These are phyloP conservation scores for Vitis cinerea DNA, from an alignment of 164 flowering plant genomes.

Conservation along the genomic window DNA sequence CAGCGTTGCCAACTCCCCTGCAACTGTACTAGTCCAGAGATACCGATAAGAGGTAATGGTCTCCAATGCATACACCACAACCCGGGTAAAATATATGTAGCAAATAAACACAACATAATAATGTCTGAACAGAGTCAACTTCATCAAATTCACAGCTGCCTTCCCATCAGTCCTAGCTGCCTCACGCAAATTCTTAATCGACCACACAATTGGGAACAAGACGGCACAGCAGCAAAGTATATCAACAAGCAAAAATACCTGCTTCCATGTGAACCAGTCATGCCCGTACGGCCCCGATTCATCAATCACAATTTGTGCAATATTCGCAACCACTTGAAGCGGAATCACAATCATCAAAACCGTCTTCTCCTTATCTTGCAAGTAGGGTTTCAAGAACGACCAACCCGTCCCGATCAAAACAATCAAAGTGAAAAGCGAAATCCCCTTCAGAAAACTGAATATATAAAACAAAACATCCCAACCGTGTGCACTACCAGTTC, in stretches of 20 bases:
- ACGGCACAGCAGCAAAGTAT: constrained; percentile 92
- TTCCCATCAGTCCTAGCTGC: constrained; percentile 90
- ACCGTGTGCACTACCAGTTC: constrained; percentile 85
- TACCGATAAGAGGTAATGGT: constrained; percentile 80
- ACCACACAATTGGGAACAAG: constrained; percentile 93
- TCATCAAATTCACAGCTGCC: constrained; percentile 90
- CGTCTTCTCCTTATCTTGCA: constrained; percentile 92
- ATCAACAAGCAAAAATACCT: constrained; percentile 81
- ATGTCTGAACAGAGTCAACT: constrained; percentile 82
- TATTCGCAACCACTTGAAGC: constrained; percentile 80
- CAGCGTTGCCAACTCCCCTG: constrained; percentile 80
- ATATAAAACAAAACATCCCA: constrained; percentile 98
- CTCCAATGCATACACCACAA: constrained; percentile 77
- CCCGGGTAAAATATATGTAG: constrained; percentile 90
- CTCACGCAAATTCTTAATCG: constrained; percentile 85
- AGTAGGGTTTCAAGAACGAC: constrained; percentile 87
- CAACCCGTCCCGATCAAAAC: constrained; percentile 95
- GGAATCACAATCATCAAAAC: constrained; percentile 95
- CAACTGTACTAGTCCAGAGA: constrained; percentile 79
- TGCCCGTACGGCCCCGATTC: constrained; percentile 79
- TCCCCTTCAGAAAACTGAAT: constrained; percentile 82
- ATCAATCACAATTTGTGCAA: constrained; percentile 82
- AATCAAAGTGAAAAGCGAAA: constrained; percentile 73
- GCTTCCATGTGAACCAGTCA: constrained; percentile 89
- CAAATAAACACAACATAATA: constrained; percentile 87